A percentile compares a stretch with the other conserved stretches of the same genome.
Conservation (phyloP, 768 basidiomycete species). For the Auriculariales sp. region DNA sequence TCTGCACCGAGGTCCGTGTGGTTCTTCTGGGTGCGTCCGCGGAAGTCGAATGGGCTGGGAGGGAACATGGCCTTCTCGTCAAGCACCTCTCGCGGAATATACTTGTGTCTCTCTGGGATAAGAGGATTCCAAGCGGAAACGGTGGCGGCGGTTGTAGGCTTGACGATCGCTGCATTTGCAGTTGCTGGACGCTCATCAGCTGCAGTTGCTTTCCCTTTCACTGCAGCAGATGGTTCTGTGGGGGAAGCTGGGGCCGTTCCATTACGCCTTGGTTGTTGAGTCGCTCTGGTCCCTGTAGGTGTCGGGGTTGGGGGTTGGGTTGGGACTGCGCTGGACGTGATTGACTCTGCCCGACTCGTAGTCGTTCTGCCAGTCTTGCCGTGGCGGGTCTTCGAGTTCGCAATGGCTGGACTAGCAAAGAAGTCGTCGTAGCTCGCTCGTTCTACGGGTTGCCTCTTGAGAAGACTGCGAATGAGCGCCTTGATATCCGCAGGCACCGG, state of each 20-base stretch:
- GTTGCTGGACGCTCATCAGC: too few species aligned
- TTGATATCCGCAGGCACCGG: conserved; percentile 75
- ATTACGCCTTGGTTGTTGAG: too few species aligned
- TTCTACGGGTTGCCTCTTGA: conserved; percentile 74
- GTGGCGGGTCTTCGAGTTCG: conserved; percentile 60
- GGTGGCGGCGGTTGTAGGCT: too few species aligned
- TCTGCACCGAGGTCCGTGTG: neutral
- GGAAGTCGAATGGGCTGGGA: conserved; percentile 66
- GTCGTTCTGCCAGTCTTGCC: conserved; percentile 12
- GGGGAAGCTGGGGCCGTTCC: too few species aligned
- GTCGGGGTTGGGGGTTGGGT: conserved; percentile 10
- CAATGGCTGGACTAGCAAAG: conserved; percentile 67
- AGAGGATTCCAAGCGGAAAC: neutral
- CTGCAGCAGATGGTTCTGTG: too few species aligned
- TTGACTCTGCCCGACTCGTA: conserved; percentile 5
- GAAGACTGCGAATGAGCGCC: conserved; percentile 64
- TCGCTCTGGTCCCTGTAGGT: too few species aligned
- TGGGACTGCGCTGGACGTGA: conserved; percentile 14
- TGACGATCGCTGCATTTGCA: too few species aligned
- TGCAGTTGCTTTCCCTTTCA: too few species aligned
- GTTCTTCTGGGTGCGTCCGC: conserved; percentile 6
- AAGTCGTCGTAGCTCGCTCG: conserved; percentile 86
- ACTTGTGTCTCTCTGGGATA: conserved; percentile 3
- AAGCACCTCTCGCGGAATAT: conserved; percentile 66
- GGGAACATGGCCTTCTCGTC: conserved; percentile 73